Base-by-base conservation (phyloP, 495 filamentous ascomycete species). In the Lophium mytilinum region DNA sequence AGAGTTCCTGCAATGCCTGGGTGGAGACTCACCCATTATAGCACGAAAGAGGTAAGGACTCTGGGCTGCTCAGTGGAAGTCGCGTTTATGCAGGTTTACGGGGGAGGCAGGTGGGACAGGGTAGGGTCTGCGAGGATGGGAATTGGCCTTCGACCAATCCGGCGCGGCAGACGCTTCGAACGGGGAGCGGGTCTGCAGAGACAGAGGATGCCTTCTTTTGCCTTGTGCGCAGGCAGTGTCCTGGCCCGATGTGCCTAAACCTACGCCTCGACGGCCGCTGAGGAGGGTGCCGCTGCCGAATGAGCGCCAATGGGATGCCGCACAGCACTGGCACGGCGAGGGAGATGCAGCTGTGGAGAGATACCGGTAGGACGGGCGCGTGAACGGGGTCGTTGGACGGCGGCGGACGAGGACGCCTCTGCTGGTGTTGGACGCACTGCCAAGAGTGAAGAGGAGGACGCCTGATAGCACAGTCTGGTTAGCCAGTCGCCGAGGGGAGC, bases 151-250 rank as follows among this genome's bases (percentile, higher is more conserved):
- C 36, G n/a, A 52, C 49, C 51, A 54, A 12, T 54, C 39, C 8
- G 51, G 18, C 18, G 37, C 21, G 33, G 11, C 39, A 15, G 51
- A 52, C 55, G 61, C 14, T 30, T 30, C 24, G 2, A 2, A 30
- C 24, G 30, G 12, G 21, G 45, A 24, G 45, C 45, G 45, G 45
- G 45, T 48, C 45, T 24, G 45, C 12, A 15, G 11, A n/a, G 37
- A 30, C 49, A 52, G 49, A 40, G 37, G 12, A 15, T 65, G 58
- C 57, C 62, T 58, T 65, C 57, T 60, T 63, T 52, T 60, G 52
- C 56, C 60, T 59, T 53, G 53, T 34, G 21, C 52, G 39, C 55
- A 53, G 50, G 15, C 45, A 48, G 41, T 15, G 41, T 45, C 41
- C 21, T 48, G 24, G 24, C 24, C 24, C 24, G 24, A 30, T 30